Percentiles rank a stretch among this genome's conserved stretches.
These are phyloP conservation scores for Vitis rotundifolia DNA, from an alignment of 164 flowering plant genomes.

Conservation along the genomic window DNA sequence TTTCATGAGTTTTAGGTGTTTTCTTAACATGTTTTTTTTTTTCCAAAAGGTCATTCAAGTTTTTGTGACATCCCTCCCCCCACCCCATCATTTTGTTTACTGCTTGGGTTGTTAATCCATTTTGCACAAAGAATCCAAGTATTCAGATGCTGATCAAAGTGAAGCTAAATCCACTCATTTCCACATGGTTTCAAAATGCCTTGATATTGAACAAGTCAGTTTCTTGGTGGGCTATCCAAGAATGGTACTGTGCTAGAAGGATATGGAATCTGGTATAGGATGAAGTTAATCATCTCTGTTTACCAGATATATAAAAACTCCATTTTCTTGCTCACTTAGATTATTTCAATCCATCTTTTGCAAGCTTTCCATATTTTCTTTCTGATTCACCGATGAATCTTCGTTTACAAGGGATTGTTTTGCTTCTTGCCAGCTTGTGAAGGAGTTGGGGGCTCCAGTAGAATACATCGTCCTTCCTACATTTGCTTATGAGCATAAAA, in stretches of 20 bases:
- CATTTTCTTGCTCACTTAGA: neutral
- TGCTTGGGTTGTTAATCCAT: neutral
- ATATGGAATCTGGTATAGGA: neutral
- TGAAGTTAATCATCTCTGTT: neutral
- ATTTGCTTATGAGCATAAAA: slow-evolving; percentile 97
- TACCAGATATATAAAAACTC: neutral
- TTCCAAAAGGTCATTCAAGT: too few species aligned
- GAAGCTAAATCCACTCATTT: neutral
- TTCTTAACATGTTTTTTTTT: neutral
- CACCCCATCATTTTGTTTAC: neutral
- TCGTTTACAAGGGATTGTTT: slow-evolving; percentile 5
- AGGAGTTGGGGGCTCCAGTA: slow-evolving; percentile 87
- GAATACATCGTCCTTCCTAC: slow-evolving; percentile 94
- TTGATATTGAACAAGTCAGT: neutral
- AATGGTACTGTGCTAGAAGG: neutral
- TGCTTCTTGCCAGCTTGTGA: slow-evolving; percentile 64
- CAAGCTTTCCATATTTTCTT: neutral
- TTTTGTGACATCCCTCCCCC: too few species aligned
- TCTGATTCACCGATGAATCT: neutral
- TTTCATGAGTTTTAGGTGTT: neutral
- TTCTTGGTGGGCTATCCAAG: neutral
- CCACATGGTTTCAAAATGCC: neutral
- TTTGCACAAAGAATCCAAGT: neutral
- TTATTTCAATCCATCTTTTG: neutral
- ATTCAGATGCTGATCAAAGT: neutral